Evolutionary conservation across 495 filamentous ascomycete species (phyloP).

Genomic region (Xylaria palmicola): DNA sequence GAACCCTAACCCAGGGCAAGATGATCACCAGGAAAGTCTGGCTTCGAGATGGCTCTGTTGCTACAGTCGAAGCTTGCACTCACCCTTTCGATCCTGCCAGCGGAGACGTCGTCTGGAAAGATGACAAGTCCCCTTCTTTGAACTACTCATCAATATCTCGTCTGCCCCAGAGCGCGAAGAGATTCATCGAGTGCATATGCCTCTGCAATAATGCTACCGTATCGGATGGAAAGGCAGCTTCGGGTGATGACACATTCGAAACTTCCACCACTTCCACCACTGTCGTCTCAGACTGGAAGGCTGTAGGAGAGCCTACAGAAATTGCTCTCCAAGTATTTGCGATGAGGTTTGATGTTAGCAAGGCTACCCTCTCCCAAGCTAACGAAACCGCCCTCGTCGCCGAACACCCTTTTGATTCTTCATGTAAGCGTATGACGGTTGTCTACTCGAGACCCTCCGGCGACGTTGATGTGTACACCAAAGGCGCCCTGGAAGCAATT

Average conservation of each 20-base stretch:
- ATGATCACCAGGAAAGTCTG: slow-evolving; percentile 57
- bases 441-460: slow-evolving; percentile 38
- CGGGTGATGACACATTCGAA: slow-evolving; percentile 43
- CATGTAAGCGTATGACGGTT: slow-evolving; percentile 60
- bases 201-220: slow-evolving; percentile 69
- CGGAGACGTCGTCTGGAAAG: slow-evolving; percentile 27
- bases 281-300: slow-evolving; percentile 39
- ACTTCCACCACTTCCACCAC: slow-evolving; percentile 33
- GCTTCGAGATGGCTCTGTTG: slow-evolving; percentile 37
- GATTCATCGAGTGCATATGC: slow-evolving; percentile 54
- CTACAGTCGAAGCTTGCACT: slow-evolving; percentile 34
- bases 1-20: slow-evolving; percentile 60
- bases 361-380: slow-evolving; percentile 20
- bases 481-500: slow-evolving; percentile 58
- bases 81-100: slow-evolving; percentile 55
- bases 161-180: slow-evolving; percentile 20
- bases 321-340: slow-evolving; percentile 53
- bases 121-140: slow-evolving; percentile 21
- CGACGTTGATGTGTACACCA: slow-evolving; percentile 48
- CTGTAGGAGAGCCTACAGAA: slow-evolving; percentile 57
- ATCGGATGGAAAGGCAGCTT: slow-evolving; percentile 55
- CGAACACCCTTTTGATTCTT: slow-evolving; percentile 63
- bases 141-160: slow-evolving; percentile 12
- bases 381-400: slow-evolving; percentile 35
- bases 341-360: slow-evolving; percentile 38